A percentile compares a stretch with the other conserved stretches of the same genome.
phyloP scores from a whole-genome alignment of 805 yeast species.

The Nakazawaea anatomiae region DNA sequence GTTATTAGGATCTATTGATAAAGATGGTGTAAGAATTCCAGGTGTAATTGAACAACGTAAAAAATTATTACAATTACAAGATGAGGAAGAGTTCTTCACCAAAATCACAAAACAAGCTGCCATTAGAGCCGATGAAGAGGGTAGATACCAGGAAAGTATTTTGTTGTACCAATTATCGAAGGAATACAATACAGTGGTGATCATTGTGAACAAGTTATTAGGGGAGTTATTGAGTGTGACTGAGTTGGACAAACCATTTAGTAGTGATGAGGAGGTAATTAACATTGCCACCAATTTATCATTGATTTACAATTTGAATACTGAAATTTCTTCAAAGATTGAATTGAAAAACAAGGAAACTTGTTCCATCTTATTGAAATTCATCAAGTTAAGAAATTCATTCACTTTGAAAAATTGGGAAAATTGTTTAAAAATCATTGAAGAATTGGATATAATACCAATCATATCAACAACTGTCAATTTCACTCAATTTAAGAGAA shows the following conservation, averaged over 20 bases:
- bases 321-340: constrained; percentile 52
- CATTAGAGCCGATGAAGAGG: constrained; percentile 82
- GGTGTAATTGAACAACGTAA: constrained; percentile 82
- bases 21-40: constrained; percentile 70
- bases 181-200: constrained; percentile 76
- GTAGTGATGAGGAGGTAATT: constrained; percentile 42
- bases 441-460: constrained; percentile 63
- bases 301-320: constrained; percentile 45
- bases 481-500: constrained; percentile 52
- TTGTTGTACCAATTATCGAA: constrained; percentile 82
- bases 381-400: constrained; percentile 60
- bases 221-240: constrained; percentile 73
- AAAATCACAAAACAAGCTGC: constrained; percentile 84
- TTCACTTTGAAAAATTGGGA: constrained; percentile 57
- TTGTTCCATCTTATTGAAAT: constrained; percentile 54
- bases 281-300: constrained; percentile 39
- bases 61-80: constrained; percentile 50
- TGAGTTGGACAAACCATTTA: constrained; percentile 57
- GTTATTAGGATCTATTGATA: constrained; percentile 77
- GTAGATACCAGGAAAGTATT: constrained; percentile 79
- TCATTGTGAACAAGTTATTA: constrained; percentile 65
- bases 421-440: constrained; percentile 48
- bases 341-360: constrained; percentile 55
- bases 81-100: constrained; percentile 55
- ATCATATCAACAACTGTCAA: constrained; percentile 37